phyloP scores from a whole-genome alignment of 768 basidiomycete genomes.

The Fomitopsis pulvina region DNA sequence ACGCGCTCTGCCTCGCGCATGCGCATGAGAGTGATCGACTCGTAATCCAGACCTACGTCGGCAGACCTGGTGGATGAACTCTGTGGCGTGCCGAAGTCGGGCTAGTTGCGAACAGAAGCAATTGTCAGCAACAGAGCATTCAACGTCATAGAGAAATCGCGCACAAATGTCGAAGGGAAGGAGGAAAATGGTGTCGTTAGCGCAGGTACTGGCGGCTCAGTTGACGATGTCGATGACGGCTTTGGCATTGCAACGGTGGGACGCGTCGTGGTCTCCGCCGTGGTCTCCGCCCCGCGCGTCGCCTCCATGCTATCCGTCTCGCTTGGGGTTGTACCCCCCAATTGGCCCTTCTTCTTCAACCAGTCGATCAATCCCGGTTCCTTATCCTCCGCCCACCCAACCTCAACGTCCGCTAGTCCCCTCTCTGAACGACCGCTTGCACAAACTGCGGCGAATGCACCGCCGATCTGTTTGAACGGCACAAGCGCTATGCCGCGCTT shows the following conservation, averaged over 20 bases:
- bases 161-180: slow-evolving; percentile 52
- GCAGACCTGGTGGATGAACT: slow-evolving; percentile 19
- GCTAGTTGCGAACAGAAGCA: slow-evolving; percentile 8
- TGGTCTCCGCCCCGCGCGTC: not conserved
- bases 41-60: slow-evolving; percentile 50
- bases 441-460: slow-evolving; percentile 72
- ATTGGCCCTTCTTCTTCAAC: slow-evolving; percentile 45
- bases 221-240: not conserved
- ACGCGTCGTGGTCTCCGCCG: not conserved
- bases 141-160: slow-evolving; percentile 17
- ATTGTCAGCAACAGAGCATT: not conserved
- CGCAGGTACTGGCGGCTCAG: not conserved
- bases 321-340: slow-evolving; percentile 5
- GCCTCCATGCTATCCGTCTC: not conserved
- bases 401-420: slow-evolving; percentile 56
- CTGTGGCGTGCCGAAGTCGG: slow-evolving; percentile 12
- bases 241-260: not conserved
- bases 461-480: slow-evolving; percentile 68
- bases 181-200: slow-evolving; percentile 45
- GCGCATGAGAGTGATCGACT: slow-evolving; percentile 73
- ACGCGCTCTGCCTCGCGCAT: slow-evolving; percentile 78
- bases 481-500: slow-evolving; percentile 68
- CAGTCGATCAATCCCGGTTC: slow-evolving; percentile 70
- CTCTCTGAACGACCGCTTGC: slow-evolving; percentile 45
- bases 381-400: slow-evolving; percentile 66